Conservation (phyloP, 2,329 filamentous ascomycete species). For the Pseudogymnoascus sp. region DNA sequence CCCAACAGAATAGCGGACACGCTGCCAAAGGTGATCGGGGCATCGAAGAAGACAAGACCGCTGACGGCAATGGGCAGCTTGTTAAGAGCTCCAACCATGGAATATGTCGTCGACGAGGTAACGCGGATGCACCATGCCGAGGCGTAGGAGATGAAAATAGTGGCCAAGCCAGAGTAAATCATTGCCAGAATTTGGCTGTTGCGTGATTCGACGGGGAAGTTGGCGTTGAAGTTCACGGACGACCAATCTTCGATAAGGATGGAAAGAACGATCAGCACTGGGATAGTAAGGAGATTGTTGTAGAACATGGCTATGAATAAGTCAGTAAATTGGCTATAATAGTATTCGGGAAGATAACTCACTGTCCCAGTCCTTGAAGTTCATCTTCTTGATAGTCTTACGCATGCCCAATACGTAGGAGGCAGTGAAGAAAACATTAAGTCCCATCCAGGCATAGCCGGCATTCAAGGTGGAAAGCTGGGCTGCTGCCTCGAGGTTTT, state of each 20-base stretch:
- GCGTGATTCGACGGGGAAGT: slow-evolving; percentile 78
- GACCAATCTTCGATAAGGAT: slow-evolving; percentile 91
- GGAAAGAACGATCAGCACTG: slow-evolving; percentile 75
- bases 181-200: slow-evolving; percentile 78
- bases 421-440: slow-evolving; percentile 93
- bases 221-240: slow-evolving; percentile 67
- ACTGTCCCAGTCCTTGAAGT: slow-evolving; percentile 99
- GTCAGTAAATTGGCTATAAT: slow-evolving; percentile 24
- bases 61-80: slow-evolving; percentile 93
- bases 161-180: slow-evolving; percentile 85
- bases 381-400: slow-evolving; percentile 98
- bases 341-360: slow-evolving; percentile 37
- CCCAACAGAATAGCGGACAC: slow-evolving; percentile 86
- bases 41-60: slow-evolving; percentile 90
- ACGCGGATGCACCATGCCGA: slow-evolving; percentile 98
- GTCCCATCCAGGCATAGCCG: slow-evolving; percentile 94
- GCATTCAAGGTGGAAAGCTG: slow-evolving; percentile 85
- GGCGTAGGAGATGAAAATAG: slow-evolving; percentile 99
- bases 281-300: slow-evolving; percentile 96
- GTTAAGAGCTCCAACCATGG: slow-evolving; percentile 96
- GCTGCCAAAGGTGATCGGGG: slow-evolving; percentile 84
- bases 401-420: slow-evolving; percentile 88
- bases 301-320: slow-evolving; percentile 83
- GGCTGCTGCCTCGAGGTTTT: slow-evolving; percentile 51
- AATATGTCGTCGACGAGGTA: slow-evolving; percentile 95